Conservation (phyloP, 108 stramenopile species). For the Fragilariopsis cylindrus region DNA sequence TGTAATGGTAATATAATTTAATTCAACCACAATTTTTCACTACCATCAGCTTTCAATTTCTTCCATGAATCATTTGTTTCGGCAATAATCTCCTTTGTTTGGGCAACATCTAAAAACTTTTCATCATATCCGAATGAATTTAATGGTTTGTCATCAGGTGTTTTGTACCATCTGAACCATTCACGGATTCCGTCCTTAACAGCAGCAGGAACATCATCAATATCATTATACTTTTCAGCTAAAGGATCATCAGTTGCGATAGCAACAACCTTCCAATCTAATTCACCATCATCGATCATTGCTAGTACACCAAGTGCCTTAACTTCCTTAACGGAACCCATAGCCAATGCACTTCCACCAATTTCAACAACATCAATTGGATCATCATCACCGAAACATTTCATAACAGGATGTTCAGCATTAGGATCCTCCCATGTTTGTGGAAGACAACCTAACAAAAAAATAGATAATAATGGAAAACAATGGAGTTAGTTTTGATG, state of each 20-base stretch:
- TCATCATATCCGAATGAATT: constrained; percentile 99
- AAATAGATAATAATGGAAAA: background rate
- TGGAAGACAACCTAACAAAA: constrained; percentile 71
- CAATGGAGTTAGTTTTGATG: too few relatives aligned
- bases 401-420: constrained; percentile 91
- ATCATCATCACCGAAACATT: constrained; percentile 96
- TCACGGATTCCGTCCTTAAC: constrained; percentile 94
- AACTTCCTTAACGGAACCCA: constrained; percentile 92
- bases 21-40: constrained; percentile 18
- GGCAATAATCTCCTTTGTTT: constrained; percentile 89
- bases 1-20: background rate
- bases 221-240: constrained; percentile 93
- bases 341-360: constrained; percentile 72
- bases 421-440: constrained; percentile 99
- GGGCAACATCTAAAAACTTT: constrained; percentile 84
- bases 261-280: constrained; percentile 99
- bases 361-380: constrained; percentile 99
- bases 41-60: constrained; percentile 52
- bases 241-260: constrained; percentile 93
- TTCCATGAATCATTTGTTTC: constrained; percentile 98
- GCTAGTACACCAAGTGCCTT: constrained; percentile 97
- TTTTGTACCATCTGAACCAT: constrained; percentile 99
- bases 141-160: constrained; percentile 98
- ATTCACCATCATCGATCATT: constrained; percentile 99
- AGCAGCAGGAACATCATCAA: constrained; percentile 93